These are phyloP conservation scores for Phytopythium kandeliae DNA, from an alignment of 352 stramenopile species.

Conservation along the genomic window DNA sequence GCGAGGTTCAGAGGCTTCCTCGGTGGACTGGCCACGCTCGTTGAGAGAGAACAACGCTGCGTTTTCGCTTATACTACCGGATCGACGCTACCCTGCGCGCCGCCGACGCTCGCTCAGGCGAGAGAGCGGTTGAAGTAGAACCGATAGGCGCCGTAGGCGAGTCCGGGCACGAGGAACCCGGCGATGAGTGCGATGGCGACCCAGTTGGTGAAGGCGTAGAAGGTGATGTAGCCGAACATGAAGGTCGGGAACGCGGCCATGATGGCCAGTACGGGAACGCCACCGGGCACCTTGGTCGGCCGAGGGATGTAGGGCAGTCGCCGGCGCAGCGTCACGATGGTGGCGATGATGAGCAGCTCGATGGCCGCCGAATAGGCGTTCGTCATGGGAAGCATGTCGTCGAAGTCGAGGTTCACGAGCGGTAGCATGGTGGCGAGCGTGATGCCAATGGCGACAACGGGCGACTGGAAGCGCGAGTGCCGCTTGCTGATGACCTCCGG, in stretches of 20 bases:
- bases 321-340: constrained; percentile 84
- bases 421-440: constrained; percentile 32
- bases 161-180: constrained; percentile 29
- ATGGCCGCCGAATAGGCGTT: constrained; percentile 88
- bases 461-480: constrained; percentile 24
- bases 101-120: constrained; percentile 4
- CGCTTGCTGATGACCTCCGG: constrained; percentile 70
- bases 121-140: constrained; percentile 19
- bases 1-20: not conserved
- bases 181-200: constrained; percentile 26
- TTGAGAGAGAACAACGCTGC: too few species aligned
- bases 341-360: constrained; percentile 87
- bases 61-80: too few species aligned
- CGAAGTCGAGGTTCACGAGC: constrained; percentile 51
- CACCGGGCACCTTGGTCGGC: constrained; percentile 48
- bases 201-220: constrained; percentile 25
- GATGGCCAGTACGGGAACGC: constrained; percentile 22
- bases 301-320: constrained; percentile 63
- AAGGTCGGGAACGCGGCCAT: constrained; percentile 28
- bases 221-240: constrained; percentile 50
- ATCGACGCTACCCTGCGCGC: too few species aligned
- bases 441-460: constrained; percentile 25
- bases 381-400: constrained; percentile 76
- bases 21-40: not conserved
- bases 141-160: constrained; percentile 19